Evolutionary conservation across 768 basidiomycete genomes (phyloP).

Genomic region (Collybiopsis luxurians): DNA sequence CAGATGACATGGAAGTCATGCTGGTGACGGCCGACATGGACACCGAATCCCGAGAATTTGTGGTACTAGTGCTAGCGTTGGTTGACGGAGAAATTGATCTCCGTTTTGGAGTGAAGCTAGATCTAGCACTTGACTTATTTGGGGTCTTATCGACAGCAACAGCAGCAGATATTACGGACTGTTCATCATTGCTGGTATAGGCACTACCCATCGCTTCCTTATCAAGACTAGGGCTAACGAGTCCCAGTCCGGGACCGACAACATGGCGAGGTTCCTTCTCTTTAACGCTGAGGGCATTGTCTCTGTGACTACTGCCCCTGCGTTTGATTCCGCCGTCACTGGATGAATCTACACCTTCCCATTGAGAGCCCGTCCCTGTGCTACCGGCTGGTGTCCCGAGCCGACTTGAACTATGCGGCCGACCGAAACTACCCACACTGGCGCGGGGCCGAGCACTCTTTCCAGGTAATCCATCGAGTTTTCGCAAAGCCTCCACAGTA

Average conservation of each 20-base stretch:
- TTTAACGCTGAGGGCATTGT: conserved; percentile 35
- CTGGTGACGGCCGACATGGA: conserved; percentile 78
- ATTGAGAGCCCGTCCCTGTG: conserved; percentile 55
- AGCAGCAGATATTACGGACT: conserved; percentile 33
- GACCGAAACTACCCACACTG: conserved; percentile 71
- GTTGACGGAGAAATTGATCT: conserved; percentile 88
- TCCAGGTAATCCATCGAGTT: conserved; percentile 84
- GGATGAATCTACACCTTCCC: conserved; percentile 65
- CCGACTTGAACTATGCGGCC: conserved; percentile 62
- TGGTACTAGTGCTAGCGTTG: conserved; percentile 74
- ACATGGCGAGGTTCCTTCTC: conserved; percentile 45
- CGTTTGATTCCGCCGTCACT: conserved; percentile 26
- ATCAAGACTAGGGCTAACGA: conserved; percentile 36
- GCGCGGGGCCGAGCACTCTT: conserved; percentile 76
- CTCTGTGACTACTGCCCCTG: conserved; percentile 36
- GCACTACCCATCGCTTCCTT: conserved; percentile 40
- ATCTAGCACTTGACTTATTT: conserved; percentile 64
- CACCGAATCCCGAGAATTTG: conserved; percentile 86
- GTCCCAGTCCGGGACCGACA: conserved; percentile 30
- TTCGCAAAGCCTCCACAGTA: conserved; percentile 87
- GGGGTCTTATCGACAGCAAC: conserved; percentile 58
- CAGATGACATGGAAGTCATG: conserved; percentile 75
- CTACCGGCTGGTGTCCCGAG: conserved; percentile 74
- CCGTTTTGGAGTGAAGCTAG: conserved; percentile 82
- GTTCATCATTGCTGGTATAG: conserved; percentile 56